Percentiles rank a stretch among this genome's conserved stretches.
Conservation (phyloP, 2,329 filamentous ascomycete genomes). For the Mycogone perniciosa region DNA sequence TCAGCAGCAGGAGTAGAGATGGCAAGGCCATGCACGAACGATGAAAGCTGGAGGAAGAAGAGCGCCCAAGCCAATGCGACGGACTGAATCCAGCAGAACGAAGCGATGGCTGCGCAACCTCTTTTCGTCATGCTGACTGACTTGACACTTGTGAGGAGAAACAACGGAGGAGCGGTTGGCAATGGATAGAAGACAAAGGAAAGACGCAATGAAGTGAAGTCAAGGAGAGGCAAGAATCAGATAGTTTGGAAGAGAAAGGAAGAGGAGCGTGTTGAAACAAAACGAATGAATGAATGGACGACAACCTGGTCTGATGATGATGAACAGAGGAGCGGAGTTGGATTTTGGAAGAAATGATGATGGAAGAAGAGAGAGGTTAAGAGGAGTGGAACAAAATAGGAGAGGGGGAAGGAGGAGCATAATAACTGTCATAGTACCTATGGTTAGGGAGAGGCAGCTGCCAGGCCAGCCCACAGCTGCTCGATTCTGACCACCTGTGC, state of each 20-base stretch:
- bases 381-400: conserved; percentile 1
- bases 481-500: no score
- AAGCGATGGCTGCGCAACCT: neutral
- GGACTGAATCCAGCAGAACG: neutral
- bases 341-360: conserved; percentile 4
- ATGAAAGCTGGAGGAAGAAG: conserved; percentile 18
- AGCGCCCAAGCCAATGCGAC: conserved; percentile 14
- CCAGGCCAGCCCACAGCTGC: neutral
- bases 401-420: neutral
- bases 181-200: conserved; percentile 3
- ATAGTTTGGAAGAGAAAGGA: conserved; percentile 11
- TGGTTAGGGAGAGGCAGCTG: conserved; percentile 4
- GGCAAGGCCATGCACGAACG: conserved; percentile 15
- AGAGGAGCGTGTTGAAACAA: conserved; percentile 3
- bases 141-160: conserved; percentile 4
- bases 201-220: neutral
- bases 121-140: conserved; percentile 16
- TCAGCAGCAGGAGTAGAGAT: conserved; percentile 16
- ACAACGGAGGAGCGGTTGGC: conserved; percentile 5
- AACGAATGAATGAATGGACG: conserved; percentile 1
- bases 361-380: conserved; percentile 13
- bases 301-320: conserved; percentile 5
- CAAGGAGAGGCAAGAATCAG: conserved; percentile 1
- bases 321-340: conserved; percentile 13
- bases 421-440: neutral